A percentile compares a stretch with the other conserved stretches of the same genome.
These are phyloP conservation scores for Lojkania enalia DNA, from an alignment of 2,329 filamentous ascomycete genomes.

Conservation along the genomic window DNA sequence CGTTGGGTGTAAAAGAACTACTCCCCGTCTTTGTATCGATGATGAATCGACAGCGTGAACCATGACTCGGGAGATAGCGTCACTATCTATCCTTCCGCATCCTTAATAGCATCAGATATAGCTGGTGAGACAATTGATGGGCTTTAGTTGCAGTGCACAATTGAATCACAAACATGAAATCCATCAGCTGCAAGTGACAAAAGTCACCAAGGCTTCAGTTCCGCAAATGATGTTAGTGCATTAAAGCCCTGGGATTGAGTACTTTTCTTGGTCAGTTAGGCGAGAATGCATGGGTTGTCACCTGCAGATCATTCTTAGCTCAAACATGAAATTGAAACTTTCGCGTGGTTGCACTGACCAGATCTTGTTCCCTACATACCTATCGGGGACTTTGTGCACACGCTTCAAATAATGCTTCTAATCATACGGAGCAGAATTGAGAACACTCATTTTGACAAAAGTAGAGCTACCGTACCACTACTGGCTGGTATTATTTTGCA, in stretches of 20 bases:
- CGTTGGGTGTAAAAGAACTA: neutral
- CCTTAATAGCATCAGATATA: slow-evolving; percentile 16
- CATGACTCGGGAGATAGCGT: neutral
- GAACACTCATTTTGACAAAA: too few species aligned
- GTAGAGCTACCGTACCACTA: too few species aligned
- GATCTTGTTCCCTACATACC: too few species aligned
- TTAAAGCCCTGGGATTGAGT: neutral
- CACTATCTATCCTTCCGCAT: slow-evolving; percentile 13
- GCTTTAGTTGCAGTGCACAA: neutral
- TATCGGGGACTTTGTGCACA: too few species aligned
- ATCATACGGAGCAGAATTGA: too few species aligned
- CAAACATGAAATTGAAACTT: neutral
- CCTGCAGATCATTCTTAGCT: slow-evolving; percentile 9
- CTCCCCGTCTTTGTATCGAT: slow-evolving; percentile 4
- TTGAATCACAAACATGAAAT: slow-evolving; percentile 21
- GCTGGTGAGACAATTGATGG: slow-evolving; percentile 19
- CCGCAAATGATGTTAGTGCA: neutral
- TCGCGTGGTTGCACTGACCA: neutral
- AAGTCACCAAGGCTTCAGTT: slow-evolving; percentile 4
- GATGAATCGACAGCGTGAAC: neutral
- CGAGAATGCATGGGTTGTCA: slow-evolving; percentile 3
- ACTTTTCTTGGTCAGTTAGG: slow-evolving; percentile 1
- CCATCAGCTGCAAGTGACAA: slow-evolving; percentile 23
- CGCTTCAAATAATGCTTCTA: too few species aligned
- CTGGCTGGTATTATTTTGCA: neutral